Conservation (phyloP, 2,329 filamentous ascomycete genomes). For the Berkeleyomyces basicola region DNA sequence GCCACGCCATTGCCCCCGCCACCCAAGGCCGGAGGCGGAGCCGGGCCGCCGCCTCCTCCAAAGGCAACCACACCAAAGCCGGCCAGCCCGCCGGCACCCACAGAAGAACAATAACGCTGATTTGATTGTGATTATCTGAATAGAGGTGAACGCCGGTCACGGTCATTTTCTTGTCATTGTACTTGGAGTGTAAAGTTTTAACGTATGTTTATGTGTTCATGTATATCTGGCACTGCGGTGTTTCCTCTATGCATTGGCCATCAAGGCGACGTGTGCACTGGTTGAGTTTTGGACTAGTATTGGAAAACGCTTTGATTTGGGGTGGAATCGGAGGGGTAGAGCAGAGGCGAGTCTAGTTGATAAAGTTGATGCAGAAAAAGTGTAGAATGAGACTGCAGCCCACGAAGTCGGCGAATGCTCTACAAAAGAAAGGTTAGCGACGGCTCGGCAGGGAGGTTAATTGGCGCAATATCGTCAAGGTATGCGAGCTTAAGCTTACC, state of each 20-base stretch:
- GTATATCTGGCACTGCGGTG: neutral
- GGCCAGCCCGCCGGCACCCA: neutral
- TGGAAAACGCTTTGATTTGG: neutral
- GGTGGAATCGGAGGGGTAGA: neutral
- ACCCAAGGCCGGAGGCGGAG: slow-evolving; percentile 29
- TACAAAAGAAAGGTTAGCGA: slow-evolving; percentile 22
- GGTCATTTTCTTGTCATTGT: neutral
- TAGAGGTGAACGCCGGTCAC: neutral
- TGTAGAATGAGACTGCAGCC: slow-evolving; percentile 90
- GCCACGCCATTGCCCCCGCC: slow-evolving; percentile 39
- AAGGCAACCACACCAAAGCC: slow-evolving; percentile 18
- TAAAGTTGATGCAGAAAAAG: slow-evolving; percentile 99
- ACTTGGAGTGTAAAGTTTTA: neutral
- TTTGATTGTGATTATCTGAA: neutral
- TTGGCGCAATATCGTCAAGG: neutral
- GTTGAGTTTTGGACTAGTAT: neutral
- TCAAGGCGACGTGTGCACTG: neutral
- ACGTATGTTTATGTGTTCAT: slow-evolving; percentile 1
- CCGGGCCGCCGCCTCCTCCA: slow-evolving; percentile 13
- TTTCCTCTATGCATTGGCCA: neutral
- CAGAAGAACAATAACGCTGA: neutral
- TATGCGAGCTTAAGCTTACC: slow-evolving; percentile 31
- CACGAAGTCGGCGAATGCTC: slow-evolving; percentile 90
- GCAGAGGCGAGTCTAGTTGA: slow-evolving; percentile 51
- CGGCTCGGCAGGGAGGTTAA: neutral